phyloP scores from a whole-genome alignment of 768 basidiomycete genomes.

The Piloderma croceum region DNA sequence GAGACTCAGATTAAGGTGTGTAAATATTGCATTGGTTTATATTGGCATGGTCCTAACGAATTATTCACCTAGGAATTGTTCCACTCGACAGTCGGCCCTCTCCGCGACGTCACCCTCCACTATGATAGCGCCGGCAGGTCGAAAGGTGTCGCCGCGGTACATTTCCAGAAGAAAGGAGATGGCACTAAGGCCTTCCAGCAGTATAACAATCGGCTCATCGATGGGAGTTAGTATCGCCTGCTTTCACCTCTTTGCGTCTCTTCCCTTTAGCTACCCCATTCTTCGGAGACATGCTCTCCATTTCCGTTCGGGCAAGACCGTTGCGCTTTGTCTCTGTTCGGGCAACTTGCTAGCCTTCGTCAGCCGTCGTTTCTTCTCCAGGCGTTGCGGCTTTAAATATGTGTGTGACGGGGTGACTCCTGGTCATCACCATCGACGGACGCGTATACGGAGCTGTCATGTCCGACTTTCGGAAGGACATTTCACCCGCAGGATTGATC shows the following conservation, averaged over 20 bases:
- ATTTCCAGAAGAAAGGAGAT: slow-evolving; percentile 82
- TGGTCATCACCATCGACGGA: too few species aligned
- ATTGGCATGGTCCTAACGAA: not conserved
- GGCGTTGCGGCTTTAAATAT: too few species aligned
- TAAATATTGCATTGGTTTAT: slow-evolving; percentile 4
- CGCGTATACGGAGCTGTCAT: too few species aligned
- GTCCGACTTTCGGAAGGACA: too few species aligned
- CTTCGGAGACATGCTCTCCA: slow-evolving; percentile 13
- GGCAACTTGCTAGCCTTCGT: slow-evolving; percentile 10
- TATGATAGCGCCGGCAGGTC: slow-evolving; percentile 83
- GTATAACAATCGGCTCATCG: slow-evolving; percentile 99
- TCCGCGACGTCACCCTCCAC: slow-evolving; percentile 77
- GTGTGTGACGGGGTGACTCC: too few species aligned
- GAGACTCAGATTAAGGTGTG: slow-evolving; percentile 89
- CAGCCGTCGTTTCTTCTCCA: too few species aligned
- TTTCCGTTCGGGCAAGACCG: slow-evolving; percentile 13
- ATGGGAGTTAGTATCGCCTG: slow-evolving; percentile 97
- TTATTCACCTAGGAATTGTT: slow-evolving; percentile 74
- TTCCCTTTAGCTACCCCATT: slow-evolving; percentile 28
- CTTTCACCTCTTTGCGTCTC: slow-evolving; percentile 30
- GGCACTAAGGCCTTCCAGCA: slow-evolving; percentile 87
- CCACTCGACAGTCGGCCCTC: slow-evolving; percentile 80
- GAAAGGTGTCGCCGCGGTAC: slow-evolving; percentile 84
- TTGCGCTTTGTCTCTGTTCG: slow-evolving; percentile 17
- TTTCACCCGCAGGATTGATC: too few species aligned